phyloP scores from a whole-genome alignment of 768 basidiomycete genomes.

The Heimioporus sp. region DNA sequence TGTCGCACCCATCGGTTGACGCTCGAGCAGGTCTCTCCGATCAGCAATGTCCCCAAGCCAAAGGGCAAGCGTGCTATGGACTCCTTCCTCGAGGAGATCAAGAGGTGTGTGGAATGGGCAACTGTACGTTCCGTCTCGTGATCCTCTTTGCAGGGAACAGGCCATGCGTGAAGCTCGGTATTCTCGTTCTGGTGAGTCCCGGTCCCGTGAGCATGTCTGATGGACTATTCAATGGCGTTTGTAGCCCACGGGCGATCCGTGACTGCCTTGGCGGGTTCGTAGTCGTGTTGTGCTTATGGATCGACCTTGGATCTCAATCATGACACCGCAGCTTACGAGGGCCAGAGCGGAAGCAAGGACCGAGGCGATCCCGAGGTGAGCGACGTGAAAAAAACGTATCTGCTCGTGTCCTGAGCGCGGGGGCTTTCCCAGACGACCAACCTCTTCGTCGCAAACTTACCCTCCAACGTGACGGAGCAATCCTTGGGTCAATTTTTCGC shows the following conservation, averaged over 20 bases:
- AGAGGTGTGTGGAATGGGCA: constrained; percentile 53
- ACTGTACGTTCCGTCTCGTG: neutral
- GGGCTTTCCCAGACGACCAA: constrained; percentile 73
- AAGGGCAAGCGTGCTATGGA: constrained; percentile 98
- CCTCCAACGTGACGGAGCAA: constrained; percentile 82
- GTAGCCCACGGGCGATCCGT: constrained; percentile 72
- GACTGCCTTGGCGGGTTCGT: constrained; percentile 84
- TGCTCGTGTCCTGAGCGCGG: constrained; percentile 1
- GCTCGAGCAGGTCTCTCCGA: constrained; percentile 52
- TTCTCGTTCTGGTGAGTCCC: constrained; percentile 56
- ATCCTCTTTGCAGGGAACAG: constrained; percentile 68
- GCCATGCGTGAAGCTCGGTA: constrained; percentile 86
- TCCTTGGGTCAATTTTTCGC: constrained; percentile 90
- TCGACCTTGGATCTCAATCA: neutral
- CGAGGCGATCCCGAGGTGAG: constrained; percentile 82
- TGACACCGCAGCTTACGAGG: constrained; percentile 68
- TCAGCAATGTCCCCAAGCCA: constrained; percentile 56
- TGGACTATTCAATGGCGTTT: neutral
- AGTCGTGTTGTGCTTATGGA: neutral
- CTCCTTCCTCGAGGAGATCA: constrained; percentile 93
- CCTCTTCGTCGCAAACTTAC: constrained; percentile 92
- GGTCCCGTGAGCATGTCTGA: neutral
- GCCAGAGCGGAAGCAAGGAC: constrained; percentile 87
- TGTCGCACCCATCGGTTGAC: constrained; percentile 4
- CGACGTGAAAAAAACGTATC: neutral